A percentile compares a stretch with the other conserved stretches of the same genome.
Evolutionary conservation across 2,329 filamentous ascomycete species (phyloP).

Genomic region (Phaeophleospora eucalypticola): DNA sequence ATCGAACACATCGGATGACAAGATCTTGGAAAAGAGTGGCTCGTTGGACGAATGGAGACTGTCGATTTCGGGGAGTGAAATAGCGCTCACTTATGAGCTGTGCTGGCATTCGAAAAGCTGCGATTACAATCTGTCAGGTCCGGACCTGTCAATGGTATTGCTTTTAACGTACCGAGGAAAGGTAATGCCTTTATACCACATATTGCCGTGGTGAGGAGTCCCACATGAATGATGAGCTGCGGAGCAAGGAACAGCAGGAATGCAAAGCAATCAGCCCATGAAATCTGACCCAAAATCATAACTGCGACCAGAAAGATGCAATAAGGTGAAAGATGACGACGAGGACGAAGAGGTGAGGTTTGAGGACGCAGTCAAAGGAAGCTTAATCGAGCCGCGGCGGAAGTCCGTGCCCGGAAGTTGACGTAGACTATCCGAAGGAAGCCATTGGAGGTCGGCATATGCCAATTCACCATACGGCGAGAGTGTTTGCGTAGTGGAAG

Average conservation of each 20-base stretch:
- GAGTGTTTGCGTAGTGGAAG: neutral
- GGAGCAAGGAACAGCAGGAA: constrained; percentile 69
- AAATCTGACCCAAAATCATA: constrained; percentile 73
- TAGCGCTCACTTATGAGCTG: constrained; percentile 58
- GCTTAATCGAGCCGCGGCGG: constrained; percentile 1
- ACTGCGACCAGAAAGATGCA: constrained; percentile 5
- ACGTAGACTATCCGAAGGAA: constrained; percentile 4
- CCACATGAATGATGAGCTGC: constrained; percentile 66
- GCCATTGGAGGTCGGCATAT: no score
- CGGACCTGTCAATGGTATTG: neutral
- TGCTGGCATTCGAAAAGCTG: constrained; percentile 57
- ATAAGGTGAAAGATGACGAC: neutral
- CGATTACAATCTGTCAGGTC: neutral
- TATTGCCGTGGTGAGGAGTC: constrained; percentile 54
- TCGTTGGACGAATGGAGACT: constrained; percentile 61
- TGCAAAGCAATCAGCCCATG: constrained; percentile 68
- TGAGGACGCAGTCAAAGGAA: constrained; percentile 1
- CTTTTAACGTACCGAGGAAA: constrained; percentile 57
- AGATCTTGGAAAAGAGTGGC: constrained; percentile 73
- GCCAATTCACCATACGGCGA: no score
- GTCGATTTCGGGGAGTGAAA: constrained; percentile 43
- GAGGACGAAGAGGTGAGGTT: constrained; percentile 3
- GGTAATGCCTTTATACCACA: constrained; percentile 62
- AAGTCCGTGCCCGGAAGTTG: constrained; percentile 4
- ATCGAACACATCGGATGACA: constrained; percentile 71